Conservation (phyloP, 176 grass and related monocot species). For the Avena atlantica region DNA sequence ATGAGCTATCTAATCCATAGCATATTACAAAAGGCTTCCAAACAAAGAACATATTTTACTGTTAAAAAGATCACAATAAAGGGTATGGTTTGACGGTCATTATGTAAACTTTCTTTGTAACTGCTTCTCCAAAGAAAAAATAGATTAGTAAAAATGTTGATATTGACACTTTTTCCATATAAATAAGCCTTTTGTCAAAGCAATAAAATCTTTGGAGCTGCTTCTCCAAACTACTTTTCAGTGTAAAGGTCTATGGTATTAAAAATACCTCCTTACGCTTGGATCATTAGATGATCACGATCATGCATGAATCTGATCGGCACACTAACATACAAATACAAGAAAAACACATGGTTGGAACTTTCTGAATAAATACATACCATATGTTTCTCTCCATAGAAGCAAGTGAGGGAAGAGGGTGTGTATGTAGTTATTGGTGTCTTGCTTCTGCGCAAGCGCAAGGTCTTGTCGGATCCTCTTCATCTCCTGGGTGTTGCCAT, state of each 20-base stretch:
- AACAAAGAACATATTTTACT: conserved; percentile 8
- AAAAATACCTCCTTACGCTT: not conserved
- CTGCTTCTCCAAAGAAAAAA: not conserved
- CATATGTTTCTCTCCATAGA: conserved; percentile 27
- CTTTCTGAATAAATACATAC: not conserved
- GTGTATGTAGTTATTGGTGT: conserved; percentile 20
- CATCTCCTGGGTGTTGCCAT: conserved; percentile 29
- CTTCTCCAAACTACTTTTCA: not conserved
- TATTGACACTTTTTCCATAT: too few species aligned
- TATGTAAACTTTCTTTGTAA: not conserved
- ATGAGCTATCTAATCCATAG: not conserved
- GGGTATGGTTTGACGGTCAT: not conserved
- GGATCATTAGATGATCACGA: not conserved
- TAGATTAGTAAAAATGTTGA: too few species aligned
- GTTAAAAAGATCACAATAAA: not conserved
- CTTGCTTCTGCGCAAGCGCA: not conserved
- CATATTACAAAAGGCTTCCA: not conserved
- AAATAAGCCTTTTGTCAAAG: not conserved
- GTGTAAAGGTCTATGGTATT: not conserved
- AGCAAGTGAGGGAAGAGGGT: conserved; percentile 27
- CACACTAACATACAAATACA: not conserved
- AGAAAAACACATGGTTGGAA: not conserved
- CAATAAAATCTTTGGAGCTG: not conserved
- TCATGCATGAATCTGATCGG: not conserved
- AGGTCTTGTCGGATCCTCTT: conserved; percentile 11